A percentile compares a stretch with the other conserved stretches of the same genome.
Conservation (phyloP, 345 rosid species). For the Eucalyptus coolabah region DNA sequence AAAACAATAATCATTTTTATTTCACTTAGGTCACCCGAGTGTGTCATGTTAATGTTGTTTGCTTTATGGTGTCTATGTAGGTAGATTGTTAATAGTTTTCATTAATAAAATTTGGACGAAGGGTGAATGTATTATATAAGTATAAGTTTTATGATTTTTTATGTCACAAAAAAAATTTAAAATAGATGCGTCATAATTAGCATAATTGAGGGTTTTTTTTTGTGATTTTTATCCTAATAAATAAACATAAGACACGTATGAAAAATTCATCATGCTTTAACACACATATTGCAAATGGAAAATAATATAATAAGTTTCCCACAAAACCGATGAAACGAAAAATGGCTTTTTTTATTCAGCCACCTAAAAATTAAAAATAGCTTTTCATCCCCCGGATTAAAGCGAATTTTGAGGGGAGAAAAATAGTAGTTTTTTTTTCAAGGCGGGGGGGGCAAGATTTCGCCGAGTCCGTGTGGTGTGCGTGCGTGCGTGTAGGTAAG, state of each 20-base stretch:
- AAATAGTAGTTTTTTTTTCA: neutral
- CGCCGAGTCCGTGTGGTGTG: neutral
- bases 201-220: too few species aligned
- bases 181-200: too few species aligned
- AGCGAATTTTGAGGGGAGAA: neutral
- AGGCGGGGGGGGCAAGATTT: neutral
- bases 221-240: neutral
- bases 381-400: neutral
- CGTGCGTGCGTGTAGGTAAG: neutral
- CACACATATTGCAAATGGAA: neutral
- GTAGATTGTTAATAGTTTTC: too few species aligned
- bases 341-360: neutral
- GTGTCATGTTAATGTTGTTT: neutral
- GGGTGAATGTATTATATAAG: neutral
- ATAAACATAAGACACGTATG: neutral
- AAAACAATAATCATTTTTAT: rapidly evolving
- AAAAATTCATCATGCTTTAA: neutral
- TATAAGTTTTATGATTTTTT: neutral
- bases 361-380: neutral
- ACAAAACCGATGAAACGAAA: neutral
- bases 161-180: too few species aligned
- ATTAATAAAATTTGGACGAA: too few species aligned
- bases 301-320: neutral
- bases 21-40: rapidly evolving
- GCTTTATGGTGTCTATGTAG: too few species aligned